phyloP scores from a whole-genome alignment of 805 yeast species.

The Starmerella stellata region DNA sequence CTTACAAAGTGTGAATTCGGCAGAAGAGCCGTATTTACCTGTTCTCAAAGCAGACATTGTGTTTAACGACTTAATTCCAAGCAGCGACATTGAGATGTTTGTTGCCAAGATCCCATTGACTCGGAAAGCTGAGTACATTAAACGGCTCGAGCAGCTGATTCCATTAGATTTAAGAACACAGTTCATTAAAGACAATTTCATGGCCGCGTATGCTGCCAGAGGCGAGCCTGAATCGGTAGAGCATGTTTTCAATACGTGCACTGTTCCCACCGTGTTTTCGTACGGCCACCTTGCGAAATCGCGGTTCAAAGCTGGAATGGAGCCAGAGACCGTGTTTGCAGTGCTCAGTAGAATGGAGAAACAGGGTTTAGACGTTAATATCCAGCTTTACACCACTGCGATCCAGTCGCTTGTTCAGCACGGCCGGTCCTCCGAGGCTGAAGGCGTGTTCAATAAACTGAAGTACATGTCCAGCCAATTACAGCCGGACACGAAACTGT shows the following conservation, averaged over 20 bases:
- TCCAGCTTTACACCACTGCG: constrained; percentile 35
- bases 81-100: constrained; percentile 17
- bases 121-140: constrained; percentile 13
- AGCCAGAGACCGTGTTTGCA: constrained; percentile 13
- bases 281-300: constrained; percentile 23
- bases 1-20: no score
- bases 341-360: constrained; percentile 16
- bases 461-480: constrained; percentile 53
- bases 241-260: constrained; percentile 14
- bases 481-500: constrained; percentile 49
- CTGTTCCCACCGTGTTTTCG: constrained; percentile 18
- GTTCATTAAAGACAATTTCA: constrained; percentile 16
- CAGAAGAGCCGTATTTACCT: neutral
- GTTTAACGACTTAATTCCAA: constrained; percentile 6
- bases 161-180: constrained; percentile 5
- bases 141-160: constrained; percentile 16
- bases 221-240: constrained; percentile 18
- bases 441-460: constrained; percentile 64
- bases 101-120: constrained; percentile 17
- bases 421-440: constrained; percentile 40
- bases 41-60: neutral
- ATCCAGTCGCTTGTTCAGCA: constrained; percentile 41
- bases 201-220: constrained; percentile 22
- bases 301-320: constrained; percentile 17
- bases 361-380: constrained; percentile 15